These are phyloP conservation scores for Aegilops sharonensis DNA, from an alignment of 176 grass and related monocot species.

Conservation along the genomic window DNA sequence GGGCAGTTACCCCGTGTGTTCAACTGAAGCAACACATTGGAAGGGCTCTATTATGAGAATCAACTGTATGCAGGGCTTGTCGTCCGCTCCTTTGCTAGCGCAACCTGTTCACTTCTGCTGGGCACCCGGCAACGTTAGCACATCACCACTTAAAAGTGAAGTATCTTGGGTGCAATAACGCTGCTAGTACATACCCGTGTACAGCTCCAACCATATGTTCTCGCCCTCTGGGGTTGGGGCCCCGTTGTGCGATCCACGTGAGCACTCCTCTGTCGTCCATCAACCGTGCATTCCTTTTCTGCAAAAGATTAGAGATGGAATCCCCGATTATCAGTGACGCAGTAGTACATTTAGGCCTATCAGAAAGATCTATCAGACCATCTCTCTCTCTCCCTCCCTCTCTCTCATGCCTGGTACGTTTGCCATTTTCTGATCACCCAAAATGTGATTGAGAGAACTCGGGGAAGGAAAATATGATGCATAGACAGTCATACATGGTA, in stretches of 20 bases:
- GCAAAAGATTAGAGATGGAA: not conserved
- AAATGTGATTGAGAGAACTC: not conserved
- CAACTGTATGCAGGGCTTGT: not conserved
- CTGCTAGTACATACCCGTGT: not conserved
- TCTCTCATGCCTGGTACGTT: not conserved
- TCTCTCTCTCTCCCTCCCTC: not conserved
- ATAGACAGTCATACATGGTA: not conserved
- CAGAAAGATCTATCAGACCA: slow-evolving; percentile 17
- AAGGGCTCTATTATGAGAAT: not conserved
- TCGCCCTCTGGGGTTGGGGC: not conserved
- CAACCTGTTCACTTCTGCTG: not conserved
- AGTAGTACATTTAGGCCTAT: not conserved
- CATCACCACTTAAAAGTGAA: not conserved
- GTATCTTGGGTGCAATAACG: not conserved
- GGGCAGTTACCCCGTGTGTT: too few species aligned
- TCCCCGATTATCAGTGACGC: not conserved
- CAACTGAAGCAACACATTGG: not conserved
- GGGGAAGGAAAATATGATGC: not conserved
- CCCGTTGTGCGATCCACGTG: not conserved
- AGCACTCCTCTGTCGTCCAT: not conserved
- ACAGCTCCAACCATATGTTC: not conserved
- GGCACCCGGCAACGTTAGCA: not conserved
- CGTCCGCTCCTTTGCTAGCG: not conserved
- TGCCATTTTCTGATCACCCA: slow-evolving; percentile 19
- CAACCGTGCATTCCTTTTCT: not conserved